Evolutionary conservation across 78 protist genomes (phyloP).

Genomic region (Planoprotostelium fungivorum): DNA sequence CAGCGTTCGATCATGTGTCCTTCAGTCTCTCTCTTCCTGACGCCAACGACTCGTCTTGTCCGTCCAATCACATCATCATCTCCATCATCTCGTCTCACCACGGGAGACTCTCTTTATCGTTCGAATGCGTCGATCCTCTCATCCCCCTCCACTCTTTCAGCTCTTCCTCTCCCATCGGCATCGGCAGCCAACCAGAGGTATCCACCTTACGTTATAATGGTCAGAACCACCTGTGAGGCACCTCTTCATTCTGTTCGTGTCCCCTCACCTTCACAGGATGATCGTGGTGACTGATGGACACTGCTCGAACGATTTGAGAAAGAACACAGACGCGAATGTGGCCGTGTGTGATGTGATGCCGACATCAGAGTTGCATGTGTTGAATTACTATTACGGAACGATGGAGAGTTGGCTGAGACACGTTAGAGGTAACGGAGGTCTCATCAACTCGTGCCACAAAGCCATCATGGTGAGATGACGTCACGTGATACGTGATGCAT

Average conservation of each 20-base stretch:
- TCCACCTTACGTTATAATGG: not conserved
- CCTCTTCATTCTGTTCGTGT: not conserved
- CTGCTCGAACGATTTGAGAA: not conserved
- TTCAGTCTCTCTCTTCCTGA: too few relatives aligned
- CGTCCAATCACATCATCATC: too few relatives aligned
- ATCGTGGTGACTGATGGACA: not conserved
- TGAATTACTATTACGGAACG: not conserved
- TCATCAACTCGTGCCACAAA: not conserved
- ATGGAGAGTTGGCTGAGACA: not conserved
- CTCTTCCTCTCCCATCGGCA: not conserved
- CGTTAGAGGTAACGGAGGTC: not conserved
- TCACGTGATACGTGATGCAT: not conserved
- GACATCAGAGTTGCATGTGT: not conserved
- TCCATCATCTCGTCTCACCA: too few relatives aligned
- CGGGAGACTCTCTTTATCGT: too few relatives aligned
- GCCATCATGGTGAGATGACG: not conserved
- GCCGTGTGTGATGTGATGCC: not conserved
- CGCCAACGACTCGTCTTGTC: too few relatives aligned
- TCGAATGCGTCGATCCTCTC: too few relatives aligned
- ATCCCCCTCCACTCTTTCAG: too few relatives aligned
- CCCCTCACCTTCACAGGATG: not conserved
- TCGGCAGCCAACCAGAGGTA: not conserved
- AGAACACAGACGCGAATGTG: not conserved
- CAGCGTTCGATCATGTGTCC: too few relatives aligned
- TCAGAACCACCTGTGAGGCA: not conserved